Conservation (phyloP, 1,284 basidiomycete genomes). For the Ceratobasidium sp. region DNA sequence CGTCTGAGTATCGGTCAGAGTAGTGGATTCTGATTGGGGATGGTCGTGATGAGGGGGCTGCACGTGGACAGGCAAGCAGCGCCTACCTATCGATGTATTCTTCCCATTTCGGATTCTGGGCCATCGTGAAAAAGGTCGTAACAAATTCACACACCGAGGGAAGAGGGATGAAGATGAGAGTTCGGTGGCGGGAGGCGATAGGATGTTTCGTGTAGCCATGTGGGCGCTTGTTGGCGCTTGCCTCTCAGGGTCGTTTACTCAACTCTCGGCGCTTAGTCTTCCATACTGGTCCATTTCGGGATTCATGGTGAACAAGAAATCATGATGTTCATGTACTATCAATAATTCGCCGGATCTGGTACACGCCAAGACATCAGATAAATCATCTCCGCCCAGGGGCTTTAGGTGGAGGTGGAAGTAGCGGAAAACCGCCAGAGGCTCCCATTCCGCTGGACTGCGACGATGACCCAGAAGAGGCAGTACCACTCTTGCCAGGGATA, state of each 20-base stretch:
- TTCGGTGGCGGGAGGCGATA: conserved; percentile 28
- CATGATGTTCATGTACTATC: background rate
- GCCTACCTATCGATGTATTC: conserved; percentile 64
- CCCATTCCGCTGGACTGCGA: conserved; percentile 14
- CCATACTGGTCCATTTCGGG: too few species aligned
- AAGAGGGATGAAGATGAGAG: background rate
- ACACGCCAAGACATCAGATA: background rate
- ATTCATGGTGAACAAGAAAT: background rate
- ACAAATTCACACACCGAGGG: conserved; percentile 5
- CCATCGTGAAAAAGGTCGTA: conserved; percentile 17
- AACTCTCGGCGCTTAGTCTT: background rate
- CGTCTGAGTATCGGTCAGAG: conserved; percentile 83
- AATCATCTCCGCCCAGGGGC: conserved; percentile 32
- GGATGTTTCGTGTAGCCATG: background rate
- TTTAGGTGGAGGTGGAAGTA: conserved; percentile 37
- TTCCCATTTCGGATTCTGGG: conserved; percentile 46
- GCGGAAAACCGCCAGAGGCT: conserved; percentile 21
- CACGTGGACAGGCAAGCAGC: conserved; percentile 27
- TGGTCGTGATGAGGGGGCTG: conserved; percentile 29
- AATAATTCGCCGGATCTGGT: background rate
- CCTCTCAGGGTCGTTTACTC: conserved; percentile 27
- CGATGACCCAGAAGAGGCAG: conserved; percentile 16
- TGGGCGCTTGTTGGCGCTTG: conserved; percentile 25
- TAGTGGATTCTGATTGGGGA: conserved; percentile 71
- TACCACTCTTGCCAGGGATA: conserved; percentile 69